These are phyloP conservation scores for Phytophthora cryptogea DNA, from an alignment of 352 stramenopile species.

Conservation along the genomic window DNA sequence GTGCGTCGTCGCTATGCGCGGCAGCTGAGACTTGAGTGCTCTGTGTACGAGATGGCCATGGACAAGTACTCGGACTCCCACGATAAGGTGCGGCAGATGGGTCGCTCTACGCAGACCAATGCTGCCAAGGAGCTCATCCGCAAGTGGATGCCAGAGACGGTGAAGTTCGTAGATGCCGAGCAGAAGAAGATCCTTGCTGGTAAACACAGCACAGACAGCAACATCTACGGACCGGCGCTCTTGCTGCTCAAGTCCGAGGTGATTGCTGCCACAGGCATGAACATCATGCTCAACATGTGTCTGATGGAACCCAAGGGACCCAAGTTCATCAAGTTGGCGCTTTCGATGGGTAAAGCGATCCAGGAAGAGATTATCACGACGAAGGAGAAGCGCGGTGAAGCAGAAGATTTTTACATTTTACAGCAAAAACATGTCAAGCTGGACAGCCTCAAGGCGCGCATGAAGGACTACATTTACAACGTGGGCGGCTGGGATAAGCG, in stretches of 20 bases:
- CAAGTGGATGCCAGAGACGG: constrained; percentile 56
- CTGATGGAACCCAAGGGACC: constrained; percentile 65
- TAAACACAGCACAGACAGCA: constrained; percentile 72
- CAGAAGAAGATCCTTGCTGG: constrained; percentile 54
- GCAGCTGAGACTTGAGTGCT: constrained; percentile 78
- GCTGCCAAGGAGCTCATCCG: constrained; percentile 63
- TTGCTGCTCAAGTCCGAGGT: constrained; percentile 60
- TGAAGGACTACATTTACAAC: constrained; percentile 69
- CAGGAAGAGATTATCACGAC: constrained; percentile 75
- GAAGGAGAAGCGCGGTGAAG: constrained; percentile 49
- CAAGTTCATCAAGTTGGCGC: constrained; percentile 84
- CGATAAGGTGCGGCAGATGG: constrained; percentile 55
- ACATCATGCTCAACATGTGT: constrained; percentile 75
- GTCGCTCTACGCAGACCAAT: constrained; percentile 55
- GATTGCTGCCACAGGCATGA: constrained; percentile 62
- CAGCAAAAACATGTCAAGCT: constrained; percentile 26
- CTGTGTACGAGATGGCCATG: constrained; percentile 82
- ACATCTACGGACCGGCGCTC: constrained; percentile 72
- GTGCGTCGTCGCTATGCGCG: constrained; percentile 72
- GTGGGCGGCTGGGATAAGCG: constrained; percentile 88
- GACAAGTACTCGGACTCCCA: constrained; percentile 60
- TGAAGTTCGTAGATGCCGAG: constrained; percentile 52
- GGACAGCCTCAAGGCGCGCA: constrained; percentile 42
- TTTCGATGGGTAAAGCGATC: constrained; percentile 74
- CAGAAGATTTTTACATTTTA: constrained; percentile 36